Conservation (phyloP, 495 filamentous ascomycete species). For the Coniosporium apollinis region DNA sequence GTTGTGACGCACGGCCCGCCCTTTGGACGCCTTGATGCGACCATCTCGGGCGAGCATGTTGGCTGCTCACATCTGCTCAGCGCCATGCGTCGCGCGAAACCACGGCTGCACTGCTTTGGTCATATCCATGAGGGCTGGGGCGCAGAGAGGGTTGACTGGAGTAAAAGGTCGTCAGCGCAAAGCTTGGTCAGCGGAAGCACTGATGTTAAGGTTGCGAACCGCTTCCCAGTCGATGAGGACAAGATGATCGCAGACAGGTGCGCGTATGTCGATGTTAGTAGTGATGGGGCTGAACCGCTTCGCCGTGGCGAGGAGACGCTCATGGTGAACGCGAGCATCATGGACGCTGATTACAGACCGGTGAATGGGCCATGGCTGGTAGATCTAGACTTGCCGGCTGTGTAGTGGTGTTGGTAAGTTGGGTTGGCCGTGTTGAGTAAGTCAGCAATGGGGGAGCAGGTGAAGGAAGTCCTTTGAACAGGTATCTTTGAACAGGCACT, state of each 20-base stretch:
- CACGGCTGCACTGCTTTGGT: slow-evolving; percentile 51
- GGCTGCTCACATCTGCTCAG: slow-evolving; percentile 43
- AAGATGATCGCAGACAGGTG: slow-evolving; percentile 26
- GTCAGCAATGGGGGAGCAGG: no score
- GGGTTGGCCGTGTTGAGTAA: no score
- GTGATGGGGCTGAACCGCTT: slow-evolving; percentile 7
- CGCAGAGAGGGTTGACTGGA: slow-evolving; percentile 40
- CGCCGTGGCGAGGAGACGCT: slow-evolving; percentile 42
- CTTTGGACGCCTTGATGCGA: slow-evolving; percentile 35
- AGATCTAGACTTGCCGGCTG: slow-evolving; percentile 42
- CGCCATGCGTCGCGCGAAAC: slow-evolving; percentile 34
- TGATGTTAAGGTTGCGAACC: no score
- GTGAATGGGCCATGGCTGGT: slow-evolving; percentile 45
- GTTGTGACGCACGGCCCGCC: slow-evolving; percentile 66
- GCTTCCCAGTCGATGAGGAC: slow-evolving; percentile 25
- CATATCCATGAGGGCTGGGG: slow-evolving; percentile 67
- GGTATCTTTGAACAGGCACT: no score
- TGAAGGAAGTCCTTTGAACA: no score
- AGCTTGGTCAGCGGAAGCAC: no score
- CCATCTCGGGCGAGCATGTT: slow-evolving; percentile 19
- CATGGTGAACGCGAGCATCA: slow-evolving; percentile 57
- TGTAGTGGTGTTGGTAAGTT: no score
- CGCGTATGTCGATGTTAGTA: slow-evolving; percentile 29
- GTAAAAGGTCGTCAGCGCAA: no score
- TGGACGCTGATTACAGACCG: slow-evolving; percentile 31